These are phyloP conservation scores for Pisolithus microcarpus DNA, from an alignment of 768 basidiomycete genomes.

Conservation along the genomic window DNA sequence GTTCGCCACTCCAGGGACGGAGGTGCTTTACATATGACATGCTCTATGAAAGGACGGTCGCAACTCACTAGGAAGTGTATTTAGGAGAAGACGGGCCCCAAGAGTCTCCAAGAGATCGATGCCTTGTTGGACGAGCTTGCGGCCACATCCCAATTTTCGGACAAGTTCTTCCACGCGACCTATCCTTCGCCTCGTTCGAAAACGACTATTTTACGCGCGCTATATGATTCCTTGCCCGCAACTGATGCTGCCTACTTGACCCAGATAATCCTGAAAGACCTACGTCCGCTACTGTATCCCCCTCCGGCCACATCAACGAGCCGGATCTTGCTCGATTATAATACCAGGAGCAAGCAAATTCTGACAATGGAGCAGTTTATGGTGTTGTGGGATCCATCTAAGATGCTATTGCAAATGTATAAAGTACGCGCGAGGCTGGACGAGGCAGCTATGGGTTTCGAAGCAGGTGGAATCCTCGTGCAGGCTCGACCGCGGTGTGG, in stretches of 20 bases:
- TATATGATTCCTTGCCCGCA: slow-evolving; percentile 58
- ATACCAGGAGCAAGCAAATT: slow-evolving; percentile 46
- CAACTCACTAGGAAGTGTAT: slow-evolving; percentile 5
- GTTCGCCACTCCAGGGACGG: slow-evolving; percentile 30
- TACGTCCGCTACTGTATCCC: slow-evolving; percentile 74
- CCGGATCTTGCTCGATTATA: slow-evolving; percentile 46
- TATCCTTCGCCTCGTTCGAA: slow-evolving; percentile 28
- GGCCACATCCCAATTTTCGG: slow-evolving; percentile 54
- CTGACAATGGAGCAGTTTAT: slow-evolving; percentile 61
- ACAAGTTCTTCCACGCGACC: slow-evolving; percentile 35
- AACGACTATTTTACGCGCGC: slow-evolving; percentile 36
- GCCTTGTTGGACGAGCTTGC: slow-evolving; percentile 70
- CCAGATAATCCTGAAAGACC: slow-evolving; percentile 84
- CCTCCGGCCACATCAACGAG: slow-evolving; percentile 41
- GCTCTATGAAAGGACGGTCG: neutral
- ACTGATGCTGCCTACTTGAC: slow-evolving; percentile 62
- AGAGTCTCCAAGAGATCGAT: slow-evolving; percentile 48
- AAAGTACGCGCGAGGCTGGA: slow-evolving; percentile 51
- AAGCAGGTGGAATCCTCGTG: slow-evolving; percentile 23
- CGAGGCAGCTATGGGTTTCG: slow-evolving; percentile 43
- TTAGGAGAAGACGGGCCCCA: slow-evolving; percentile 21
- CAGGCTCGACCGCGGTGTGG: slow-evolving; percentile 43
- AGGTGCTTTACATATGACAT: slow-evolving; percentile 18
- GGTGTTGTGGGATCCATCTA: slow-evolving; percentile 61
- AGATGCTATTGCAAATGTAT: slow-evolving; percentile 47